Conservation (phyloP, 2,329 filamentous ascomycete species). For the Sporothrix protearum region DNA sequence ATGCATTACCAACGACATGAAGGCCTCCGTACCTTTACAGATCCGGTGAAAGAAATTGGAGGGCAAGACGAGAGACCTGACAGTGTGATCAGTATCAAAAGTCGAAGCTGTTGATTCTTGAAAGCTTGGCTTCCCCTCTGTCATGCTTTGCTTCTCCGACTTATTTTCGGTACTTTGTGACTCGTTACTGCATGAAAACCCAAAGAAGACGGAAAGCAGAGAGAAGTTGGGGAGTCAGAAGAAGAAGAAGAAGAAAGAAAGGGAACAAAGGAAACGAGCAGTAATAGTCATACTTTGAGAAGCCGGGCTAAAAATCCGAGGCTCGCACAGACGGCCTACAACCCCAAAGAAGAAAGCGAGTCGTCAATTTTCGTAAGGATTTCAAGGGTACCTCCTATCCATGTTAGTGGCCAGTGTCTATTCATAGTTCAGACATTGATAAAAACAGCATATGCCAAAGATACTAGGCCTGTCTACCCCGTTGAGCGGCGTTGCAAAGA, state of each 20-base stretch:
- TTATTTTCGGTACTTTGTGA: conserved; percentile 14
- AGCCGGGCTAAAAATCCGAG: conserved; percentile 3
- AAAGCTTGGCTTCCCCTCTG: background rate
- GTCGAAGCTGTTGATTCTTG: background rate
- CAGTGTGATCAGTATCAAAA: background rate
- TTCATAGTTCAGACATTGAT: background rate
- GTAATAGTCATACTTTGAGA: background rate
- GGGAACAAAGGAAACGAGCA: background rate
- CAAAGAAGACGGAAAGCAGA: background rate
- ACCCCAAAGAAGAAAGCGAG: background rate
- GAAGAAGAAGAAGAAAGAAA: background rate
- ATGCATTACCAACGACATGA: background rate
- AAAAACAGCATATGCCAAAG: background rate
- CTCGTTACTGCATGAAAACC: background rate
- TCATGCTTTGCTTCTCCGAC: background rate
- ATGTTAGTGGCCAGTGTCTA: background rate
- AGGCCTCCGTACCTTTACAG: background rate
- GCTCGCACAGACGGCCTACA: background rate
- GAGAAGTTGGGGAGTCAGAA: background rate
- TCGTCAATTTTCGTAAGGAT: background rate
- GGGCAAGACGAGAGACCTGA: background rate
- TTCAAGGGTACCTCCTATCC: background rate
- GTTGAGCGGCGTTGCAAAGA: background rate
- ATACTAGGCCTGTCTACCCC: background rate
- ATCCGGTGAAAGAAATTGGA: background rate